Conservation (phyloP, 1,139 yeast genomes). For the Zygoascus hellenicus region DNA sequence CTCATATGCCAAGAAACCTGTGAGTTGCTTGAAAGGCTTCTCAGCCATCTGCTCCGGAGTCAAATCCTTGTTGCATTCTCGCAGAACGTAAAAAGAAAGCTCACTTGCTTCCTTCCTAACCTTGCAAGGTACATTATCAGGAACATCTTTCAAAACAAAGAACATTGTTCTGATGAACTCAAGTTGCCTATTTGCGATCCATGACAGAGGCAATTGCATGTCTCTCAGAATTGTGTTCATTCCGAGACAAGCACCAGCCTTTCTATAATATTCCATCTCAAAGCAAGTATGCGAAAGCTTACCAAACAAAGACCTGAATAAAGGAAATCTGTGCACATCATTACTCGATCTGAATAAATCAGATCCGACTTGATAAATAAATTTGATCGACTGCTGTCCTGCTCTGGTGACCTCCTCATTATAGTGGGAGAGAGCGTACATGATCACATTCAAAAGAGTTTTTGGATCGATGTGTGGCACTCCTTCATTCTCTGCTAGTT, state of each 20-base stretch:
- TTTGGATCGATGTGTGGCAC: conserved; percentile 62
- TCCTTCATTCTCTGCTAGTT: conserved; percentile 77
- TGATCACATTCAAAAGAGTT: conserved; percentile 66
- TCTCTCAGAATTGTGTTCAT: conserved; percentile 66
- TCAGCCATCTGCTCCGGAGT: conserved; percentile 52
- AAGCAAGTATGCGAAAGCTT: conserved; percentile 87
- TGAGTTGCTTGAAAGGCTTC: conserved; percentile 75
- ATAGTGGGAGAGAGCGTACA: conserved; percentile 76
- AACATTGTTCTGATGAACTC: conserved; percentile 83
- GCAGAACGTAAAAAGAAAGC: conserved; percentile 57
- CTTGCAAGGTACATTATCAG: conserved; percentile 77
- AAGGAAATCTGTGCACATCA: conserved; percentile 63
- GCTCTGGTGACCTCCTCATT: conserved; percentile 61
- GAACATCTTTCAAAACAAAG: conserved; percentile 86
- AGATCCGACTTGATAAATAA: conserved; percentile 56
- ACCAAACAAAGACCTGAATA: conserved; percentile 70
- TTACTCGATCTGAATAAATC: conserved; percentile 62
- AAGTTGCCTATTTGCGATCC: conserved; percentile 73
- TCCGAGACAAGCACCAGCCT: conserved; percentile 87
- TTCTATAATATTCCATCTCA: conserved; percentile 77
- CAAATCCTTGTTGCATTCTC: conserved; percentile 56
- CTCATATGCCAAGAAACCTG: conserved; percentile 86
- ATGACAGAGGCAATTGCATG: conserved; percentile 57
- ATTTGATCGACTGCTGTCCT: conserved; percentile 62
- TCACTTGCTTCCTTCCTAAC: conserved; percentile 68